Conservation (phyloP, 2,329 filamentous ascomycete species). For the Cladophialophora exuberans region DNA sequence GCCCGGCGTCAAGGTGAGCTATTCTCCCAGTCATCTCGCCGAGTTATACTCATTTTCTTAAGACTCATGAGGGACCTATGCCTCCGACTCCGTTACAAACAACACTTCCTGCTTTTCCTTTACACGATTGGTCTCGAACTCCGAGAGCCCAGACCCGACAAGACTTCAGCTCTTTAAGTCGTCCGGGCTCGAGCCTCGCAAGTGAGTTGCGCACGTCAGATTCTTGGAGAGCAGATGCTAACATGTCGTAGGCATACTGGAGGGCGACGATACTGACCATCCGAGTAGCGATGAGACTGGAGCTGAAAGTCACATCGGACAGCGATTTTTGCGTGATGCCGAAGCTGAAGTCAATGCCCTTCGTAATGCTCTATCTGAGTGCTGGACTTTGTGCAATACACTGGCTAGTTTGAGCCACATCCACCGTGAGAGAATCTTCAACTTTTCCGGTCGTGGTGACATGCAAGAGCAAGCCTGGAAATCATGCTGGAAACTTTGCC, state of each 20-base stretch:
- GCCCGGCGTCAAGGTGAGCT: constrained; percentile 14
- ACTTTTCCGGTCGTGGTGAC: constrained; percentile 72
- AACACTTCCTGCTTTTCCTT: constrained; percentile 24
- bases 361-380: constrained; percentile 79
- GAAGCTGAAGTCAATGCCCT: constrained; percentile 66
- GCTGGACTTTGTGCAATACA: constrained; percentile 93
- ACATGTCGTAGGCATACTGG: constrained; percentile 38
- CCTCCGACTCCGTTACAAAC: constrained; percentile 33
- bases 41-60: background rate
- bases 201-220: constrained; percentile 37
- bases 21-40: background rate
- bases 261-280: constrained; percentile 35
- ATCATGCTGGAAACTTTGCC: constrained; percentile 90
- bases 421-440: constrained; percentile 78
- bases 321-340: constrained; percentile 49
- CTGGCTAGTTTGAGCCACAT: constrained; percentile 82
- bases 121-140: constrained; percentile 34
- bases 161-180: constrained; percentile 35
- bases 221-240: constrained; percentile 21
- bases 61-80: constrained; percentile 25
- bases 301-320: constrained; percentile 19
- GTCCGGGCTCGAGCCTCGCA: constrained; percentile 38
- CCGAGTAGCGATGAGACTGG: constrained; percentile 33
- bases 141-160: constrained; percentile 36
- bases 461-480: constrained; percentile 89